phyloP scores from a whole-genome alignment of 495 filamentous ascomycete genomes.

The Aspergillus haitiensis region DNA sequence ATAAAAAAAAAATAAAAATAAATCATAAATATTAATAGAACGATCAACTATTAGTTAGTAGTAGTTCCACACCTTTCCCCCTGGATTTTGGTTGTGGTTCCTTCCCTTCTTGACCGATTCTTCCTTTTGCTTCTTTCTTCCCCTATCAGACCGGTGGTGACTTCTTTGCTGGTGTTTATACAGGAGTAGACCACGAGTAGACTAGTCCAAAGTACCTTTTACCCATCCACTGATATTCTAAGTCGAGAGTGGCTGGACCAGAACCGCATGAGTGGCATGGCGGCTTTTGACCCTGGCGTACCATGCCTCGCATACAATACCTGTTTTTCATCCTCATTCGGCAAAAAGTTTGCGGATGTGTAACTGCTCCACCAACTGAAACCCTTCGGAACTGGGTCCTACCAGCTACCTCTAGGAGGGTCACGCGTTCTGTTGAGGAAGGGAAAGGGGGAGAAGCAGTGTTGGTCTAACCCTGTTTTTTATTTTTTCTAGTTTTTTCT shows the following conservation, averaged over 20 bases:
- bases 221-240: too few species aligned
- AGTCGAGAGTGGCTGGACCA: neutral
- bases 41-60: neutral
- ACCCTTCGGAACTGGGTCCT: conserved; percentile 12
- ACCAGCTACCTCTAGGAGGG: neutral
- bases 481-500: neutral
- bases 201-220: neutral
- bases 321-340: conserved; percentile 2
- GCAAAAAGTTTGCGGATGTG: conserved; percentile 11
- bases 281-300: conserved; percentile 10
- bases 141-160: too few species aligned
- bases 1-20: neutral
- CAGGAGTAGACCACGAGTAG: neutral
- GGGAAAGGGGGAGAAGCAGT: neutral
- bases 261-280: conserved; percentile 2
- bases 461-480: neutral
- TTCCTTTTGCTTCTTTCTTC: neutral
- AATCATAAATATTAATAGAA: conserved; percentile 4
- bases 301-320: neutral
- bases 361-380: conserved; percentile 11
- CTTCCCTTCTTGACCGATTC: neutral
- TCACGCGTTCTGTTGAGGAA: neutral
- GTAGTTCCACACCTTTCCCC: neutral
- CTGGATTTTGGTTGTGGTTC: neutral
- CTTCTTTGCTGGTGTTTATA: neutral